phyloP scores from a whole-genome alignment of 306 rosid genomes.

The Erythrophleum fordii region DNA sequence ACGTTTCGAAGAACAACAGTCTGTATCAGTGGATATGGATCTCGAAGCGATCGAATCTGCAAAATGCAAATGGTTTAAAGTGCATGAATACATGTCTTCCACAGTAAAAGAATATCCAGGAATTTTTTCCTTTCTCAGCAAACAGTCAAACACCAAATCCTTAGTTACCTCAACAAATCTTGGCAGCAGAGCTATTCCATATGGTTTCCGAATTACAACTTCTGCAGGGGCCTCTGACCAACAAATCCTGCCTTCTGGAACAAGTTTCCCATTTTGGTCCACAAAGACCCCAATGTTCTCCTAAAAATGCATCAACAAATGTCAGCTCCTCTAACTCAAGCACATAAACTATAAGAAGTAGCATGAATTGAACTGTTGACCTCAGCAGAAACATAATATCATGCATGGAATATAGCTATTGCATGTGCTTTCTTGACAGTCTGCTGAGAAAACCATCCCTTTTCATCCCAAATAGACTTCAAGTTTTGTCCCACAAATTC shows the following conservation, averaged over 20 bases:
- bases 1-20: conserved; percentile 87
- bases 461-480: background rate
- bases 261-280: conserved; percentile 97
- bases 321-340: conserved; percentile 31
- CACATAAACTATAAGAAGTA: background rate
- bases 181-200: conserved; percentile 80
- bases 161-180: conserved; percentile 88
- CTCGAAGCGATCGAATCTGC: conserved; percentile 89
- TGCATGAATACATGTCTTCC: conserved; percentile 28
- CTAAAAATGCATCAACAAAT: conserved; percentile 49
- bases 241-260: conserved; percentile 89
- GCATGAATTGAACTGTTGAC: conserved; percentile 21
- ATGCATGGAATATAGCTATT: conserved; percentile 14
- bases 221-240: conserved; percentile 97
- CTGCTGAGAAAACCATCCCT: background rate
- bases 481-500: background rate
- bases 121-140: background rate
- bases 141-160: conserved; percentile 1
- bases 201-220: conserved; percentile 83
- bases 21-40: conserved; percentile 88
- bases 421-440: conserved; percentile 14
- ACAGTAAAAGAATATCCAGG: background rate
- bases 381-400: background rate
- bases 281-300: conserved; percentile 97
- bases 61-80: conserved; percentile 41